Evolutionary conservation across 768 basidiomycete species (phyloP).

Genomic region (Suillus hirtellus): DNA sequence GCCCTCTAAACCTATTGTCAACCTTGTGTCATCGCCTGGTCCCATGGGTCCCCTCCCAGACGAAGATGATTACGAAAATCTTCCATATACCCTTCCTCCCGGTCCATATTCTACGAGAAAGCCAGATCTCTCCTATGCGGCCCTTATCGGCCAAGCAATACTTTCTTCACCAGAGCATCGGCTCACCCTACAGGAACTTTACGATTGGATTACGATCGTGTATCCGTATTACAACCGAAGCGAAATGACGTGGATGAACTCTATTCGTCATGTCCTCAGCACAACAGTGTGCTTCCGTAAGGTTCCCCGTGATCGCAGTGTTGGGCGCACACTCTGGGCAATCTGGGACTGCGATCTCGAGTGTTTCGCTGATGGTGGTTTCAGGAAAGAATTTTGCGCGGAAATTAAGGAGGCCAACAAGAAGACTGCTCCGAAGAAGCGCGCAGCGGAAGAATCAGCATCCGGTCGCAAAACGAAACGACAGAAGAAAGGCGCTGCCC

Average conservation of each 20-base stretch:
- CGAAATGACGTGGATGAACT: conserved; percentile 97
- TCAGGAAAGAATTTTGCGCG: conserved; percentile 59
- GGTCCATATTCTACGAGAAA: conserved; percentile 81
- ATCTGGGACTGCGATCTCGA: conserved; percentile 80
- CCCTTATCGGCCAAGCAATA: conserved; percentile 93
- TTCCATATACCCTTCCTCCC: conserved; percentile 78
- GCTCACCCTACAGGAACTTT: conserved; percentile 93
- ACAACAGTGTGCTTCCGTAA: conserved; percentile 92
- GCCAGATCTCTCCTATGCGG: conserved; percentile 90
- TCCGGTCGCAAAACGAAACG: conserved; percentile 49
- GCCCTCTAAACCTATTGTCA: conserved; percentile 58
- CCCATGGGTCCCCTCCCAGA: conserved; percentile 67
- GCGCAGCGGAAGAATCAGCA: conserved; percentile 36
- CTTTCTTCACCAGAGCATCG: conserved; percentile 80
- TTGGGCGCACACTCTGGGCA: conserved; percentile 86
- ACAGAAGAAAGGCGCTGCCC: conserved; percentile 37
- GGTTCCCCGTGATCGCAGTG: conserved; percentile 69
- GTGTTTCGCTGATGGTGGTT: conserved; percentile 84
- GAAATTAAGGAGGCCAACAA: conserved; percentile 36
- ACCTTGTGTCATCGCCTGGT: conserved; percentile 83
- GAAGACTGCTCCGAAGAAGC: conserved; percentile 38
- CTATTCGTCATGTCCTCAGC: conserved; percentile 93
- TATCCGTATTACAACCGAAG: conserved; percentile 93
- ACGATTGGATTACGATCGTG: conserved; percentile 91
- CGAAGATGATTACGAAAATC: conserved; percentile 63